A percentile compares a stretch with the other conserved stretches of the same genome.
Conservation (phyloP, 163 green algal genomes). For the Prototheca wickerhamii region DNA sequence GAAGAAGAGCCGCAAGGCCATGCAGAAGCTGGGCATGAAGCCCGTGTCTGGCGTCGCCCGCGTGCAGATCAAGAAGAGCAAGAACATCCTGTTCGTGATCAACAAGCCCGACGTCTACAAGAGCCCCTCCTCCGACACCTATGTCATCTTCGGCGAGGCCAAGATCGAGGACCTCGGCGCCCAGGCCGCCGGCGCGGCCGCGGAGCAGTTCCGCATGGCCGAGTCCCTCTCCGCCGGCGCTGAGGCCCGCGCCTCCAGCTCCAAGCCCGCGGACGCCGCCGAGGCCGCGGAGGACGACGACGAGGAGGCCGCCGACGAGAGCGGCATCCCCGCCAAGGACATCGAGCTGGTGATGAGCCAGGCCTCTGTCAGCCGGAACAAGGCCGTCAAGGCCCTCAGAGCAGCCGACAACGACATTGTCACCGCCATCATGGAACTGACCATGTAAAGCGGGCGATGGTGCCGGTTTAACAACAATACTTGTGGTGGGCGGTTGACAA, state of each 20-base stretch:
- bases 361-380: constrained; percentile 73
- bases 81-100: constrained; percentile 99
- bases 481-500: not conserved
- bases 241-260: not conserved
- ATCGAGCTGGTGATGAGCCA: constrained; percentile 98
- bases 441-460: constrained; percentile 51
- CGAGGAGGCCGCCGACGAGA: constrained; percentile 81
- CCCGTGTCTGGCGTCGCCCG: constrained; percentile 75
- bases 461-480: no score
- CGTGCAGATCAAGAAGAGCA: constrained; percentile 98
- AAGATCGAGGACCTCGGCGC: constrained; percentile 97
- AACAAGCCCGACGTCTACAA: constrained; percentile 95
- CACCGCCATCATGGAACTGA: constrained; percentile 92
- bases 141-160: constrained; percentile 99
- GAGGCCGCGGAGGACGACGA: constrained; percentile 54
- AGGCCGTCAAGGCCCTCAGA: constrained; percentile 92
- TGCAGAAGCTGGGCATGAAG: constrained; percentile 99
- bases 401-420: constrained; percentile 91
- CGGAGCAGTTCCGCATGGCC: constrained; percentile 76
- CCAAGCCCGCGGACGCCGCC: constrained; percentile 8
- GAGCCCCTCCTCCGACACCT: constrained; percentile 88
- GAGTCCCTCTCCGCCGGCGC: constrained; percentile 8
- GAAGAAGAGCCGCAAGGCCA: constrained; percentile 98
- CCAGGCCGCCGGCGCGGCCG: constrained; percentile 63
- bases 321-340: constrained; percentile 92